Evolutionary conservation across 139 green algal genomes (phyloP), one percentile per base, ranked within the genome.

Genomic region (Raphidocelis subcapitata): DNA sequence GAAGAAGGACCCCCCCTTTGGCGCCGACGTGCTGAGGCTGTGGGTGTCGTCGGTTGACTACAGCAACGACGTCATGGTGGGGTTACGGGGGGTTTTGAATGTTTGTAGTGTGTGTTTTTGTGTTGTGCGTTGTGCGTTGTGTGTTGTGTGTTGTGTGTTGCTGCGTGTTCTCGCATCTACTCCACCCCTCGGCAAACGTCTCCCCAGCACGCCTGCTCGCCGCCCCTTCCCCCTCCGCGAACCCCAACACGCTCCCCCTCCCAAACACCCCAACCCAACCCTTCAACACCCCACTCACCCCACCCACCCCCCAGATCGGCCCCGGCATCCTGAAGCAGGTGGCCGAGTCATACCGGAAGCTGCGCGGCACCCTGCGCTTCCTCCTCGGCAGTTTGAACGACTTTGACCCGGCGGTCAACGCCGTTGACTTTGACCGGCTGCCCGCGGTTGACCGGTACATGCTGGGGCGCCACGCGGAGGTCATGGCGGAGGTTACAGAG

Each of bases 31-130:
- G 51, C 87, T 99, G 79, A 85, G 96, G 21, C 82, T 99, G 74
- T 99, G 96, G 96, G 96, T 99, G 51, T 79, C 95, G 0, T 89
- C 72, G 24, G 92, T 98, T 24, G 96, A 99, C 81, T 99, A 98
- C 88, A 90, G 87, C 44, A 77, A 73, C 0, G 96, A 99, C 70
- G 94, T 99, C 35, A 84, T 94, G 64, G 91, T 94, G 63, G 72
- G 86, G 33, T 12, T 12, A 67, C 29, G 61, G 29, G 5, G 14
- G 16, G 5, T 67, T 67, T 41, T n/a, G 32, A 21, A 16, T 46
- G 21, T 46, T 12, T 44, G 61, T 67, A n/a, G 41, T 49, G 41
- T 49, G 41, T 49, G 41, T 49, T 8, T 49, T 8, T 49, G 41
- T 49, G 41, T 49, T 49, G 41, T 49, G 41, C 12, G 41, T 49